Evolutionary conservation across 306 rosid genomes (phyloP).

Genomic region (Cajanus cajan): DNA sequence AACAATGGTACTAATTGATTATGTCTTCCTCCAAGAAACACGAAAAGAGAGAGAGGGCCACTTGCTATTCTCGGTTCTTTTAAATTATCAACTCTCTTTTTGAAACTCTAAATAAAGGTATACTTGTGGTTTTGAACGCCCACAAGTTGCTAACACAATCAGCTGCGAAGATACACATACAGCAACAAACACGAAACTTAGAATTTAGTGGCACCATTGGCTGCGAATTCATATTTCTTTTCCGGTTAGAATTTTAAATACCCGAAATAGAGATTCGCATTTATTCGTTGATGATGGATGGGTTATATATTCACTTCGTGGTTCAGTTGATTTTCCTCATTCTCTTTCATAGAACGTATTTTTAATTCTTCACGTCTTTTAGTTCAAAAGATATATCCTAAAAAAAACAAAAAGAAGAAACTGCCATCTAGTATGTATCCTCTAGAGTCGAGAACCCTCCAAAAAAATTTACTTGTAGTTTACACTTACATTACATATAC

Average conservation of each 20-base stretch:
- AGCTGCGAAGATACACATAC: background rate
- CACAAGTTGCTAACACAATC: slow-evolving; percentile 20
- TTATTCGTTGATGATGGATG: background rate
- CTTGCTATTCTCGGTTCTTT: slow-evolving; percentile 12
- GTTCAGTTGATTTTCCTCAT: background rate
- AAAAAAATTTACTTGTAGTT: background rate
- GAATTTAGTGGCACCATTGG: background rate
- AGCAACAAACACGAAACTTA: slow-evolving; percentile 16
- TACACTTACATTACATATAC: too few species aligned
- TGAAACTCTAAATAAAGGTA: background rate
- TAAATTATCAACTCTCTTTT: slow-evolving; percentile 3
- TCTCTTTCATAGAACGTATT: background rate
- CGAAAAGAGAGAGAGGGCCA: slow-evolving; percentile 8
- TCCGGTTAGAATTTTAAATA: background rate
- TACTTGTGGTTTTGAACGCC: background rate
- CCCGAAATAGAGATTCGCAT: slow-evolving; percentile 6
- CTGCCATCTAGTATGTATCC: background rate
- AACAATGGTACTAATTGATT: background rate
- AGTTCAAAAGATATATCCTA: background rate
- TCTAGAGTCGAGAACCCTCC: background rate
- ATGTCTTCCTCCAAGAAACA: slow-evolving; percentile 35
- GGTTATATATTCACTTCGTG: background rate
- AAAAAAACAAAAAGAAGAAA: background rate
- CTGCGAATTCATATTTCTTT: background rate
- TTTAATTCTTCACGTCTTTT: background rate